Base-by-base conservation (phyloP, 2,329 filamentous ascomycete genomes). In the Colletotrichum agaves region DNA sequence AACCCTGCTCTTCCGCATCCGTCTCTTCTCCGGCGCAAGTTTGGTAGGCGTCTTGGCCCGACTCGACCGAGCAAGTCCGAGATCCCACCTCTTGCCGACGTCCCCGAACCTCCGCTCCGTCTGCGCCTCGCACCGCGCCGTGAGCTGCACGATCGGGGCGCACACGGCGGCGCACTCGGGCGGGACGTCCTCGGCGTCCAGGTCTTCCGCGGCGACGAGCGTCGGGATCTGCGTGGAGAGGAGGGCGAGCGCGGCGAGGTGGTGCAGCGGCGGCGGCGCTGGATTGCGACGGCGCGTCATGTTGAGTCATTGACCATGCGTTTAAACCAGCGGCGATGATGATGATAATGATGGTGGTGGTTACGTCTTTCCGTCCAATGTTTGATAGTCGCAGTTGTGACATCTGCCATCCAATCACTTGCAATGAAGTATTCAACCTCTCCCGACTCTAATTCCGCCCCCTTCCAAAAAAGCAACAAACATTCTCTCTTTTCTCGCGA, bases 121-220 rank as follows among this genome's bases (percentile, higher is more conserved):
- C 15, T 53, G 37, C 23, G 49, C 49, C 39, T 68, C 65, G 47
- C 65, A 68, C 21, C 53, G 53, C 11, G 13, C 49, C 47, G 65
- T 68, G 12, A 68, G 55, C 61, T 60, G 47, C 17, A 55, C 55
- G 13, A 68, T 49, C 6, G 65, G 61, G 15, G 53, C 39, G 21
- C 65, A 68, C 11, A 21, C n/a, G 15, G 21, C 5, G 4, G 21
- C 61, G 37, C 65, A 68, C 21, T 60, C 61, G 19, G 65, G 39
- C 19, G 65, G 65, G 12, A 68, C 65, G 31, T 68, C 65, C n/a
- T 61, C 61, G 2, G 61, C 39, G 13, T 68, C 61, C 21, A 66
- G 55, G 5, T 68, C 65, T 21, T 68, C 61, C 5, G 65, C 61
- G 50, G 37, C 10, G 4, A 47, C 63, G 41, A 49, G 17, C 7